Conservation (phyloP, 2,329 filamentous ascomycete genomes). For the Tympanopsis confertula region DNA sequence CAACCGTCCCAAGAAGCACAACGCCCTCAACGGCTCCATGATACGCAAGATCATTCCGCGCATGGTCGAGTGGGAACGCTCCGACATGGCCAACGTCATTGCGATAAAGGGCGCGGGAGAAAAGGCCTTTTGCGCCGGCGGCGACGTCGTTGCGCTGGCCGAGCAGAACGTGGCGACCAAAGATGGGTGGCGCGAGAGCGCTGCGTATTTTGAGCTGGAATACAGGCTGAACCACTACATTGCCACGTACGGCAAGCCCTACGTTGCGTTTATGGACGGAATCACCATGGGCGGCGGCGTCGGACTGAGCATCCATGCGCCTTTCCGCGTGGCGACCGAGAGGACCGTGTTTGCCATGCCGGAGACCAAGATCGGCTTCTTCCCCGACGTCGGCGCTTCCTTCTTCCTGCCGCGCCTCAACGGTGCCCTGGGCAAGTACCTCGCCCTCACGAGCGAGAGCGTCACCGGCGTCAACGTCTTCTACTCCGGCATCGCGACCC, state of each 20-base stretch:
- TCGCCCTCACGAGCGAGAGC: conserved; percentile 79
- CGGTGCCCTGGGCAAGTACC: conserved; percentile 77
- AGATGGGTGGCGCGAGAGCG: conserved; percentile 58
- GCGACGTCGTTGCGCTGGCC: conserved; percentile 76
- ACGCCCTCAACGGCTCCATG: conserved; percentile 91
- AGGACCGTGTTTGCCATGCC: conserved; percentile 95
- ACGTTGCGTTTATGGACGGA: conserved; percentile 91
- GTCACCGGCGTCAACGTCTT: conserved; percentile 76
- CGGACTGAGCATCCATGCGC: conserved; percentile 85
- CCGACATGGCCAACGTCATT: conserved; percentile 82
- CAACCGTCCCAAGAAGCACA: conserved; percentile 83
- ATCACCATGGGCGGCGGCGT: conserved; percentile 98
- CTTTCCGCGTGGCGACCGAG: conserved; percentile 92
- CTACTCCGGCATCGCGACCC: conserved; percentile 84
- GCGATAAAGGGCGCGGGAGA: conserved; percentile 83
- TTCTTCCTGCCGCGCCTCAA: conserved; percentile 91
- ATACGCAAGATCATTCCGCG: conserved; percentile 84
- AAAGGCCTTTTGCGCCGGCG: conserved; percentile 82
- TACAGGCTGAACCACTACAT: conserved; percentile 94
- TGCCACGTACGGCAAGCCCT: conserved; percentile 84
- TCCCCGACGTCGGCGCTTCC: conserved; percentile 91
- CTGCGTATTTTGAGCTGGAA: conserved; percentile 84
- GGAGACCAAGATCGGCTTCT: conserved; percentile 96
- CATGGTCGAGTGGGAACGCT: conserved; percentile 87
- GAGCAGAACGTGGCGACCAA: conserved; percentile 53